phyloP scores from a whole-genome alignment of 2,329 filamentous ascomycete genomes.

The Zymoseptoria crescenta region DNA sequence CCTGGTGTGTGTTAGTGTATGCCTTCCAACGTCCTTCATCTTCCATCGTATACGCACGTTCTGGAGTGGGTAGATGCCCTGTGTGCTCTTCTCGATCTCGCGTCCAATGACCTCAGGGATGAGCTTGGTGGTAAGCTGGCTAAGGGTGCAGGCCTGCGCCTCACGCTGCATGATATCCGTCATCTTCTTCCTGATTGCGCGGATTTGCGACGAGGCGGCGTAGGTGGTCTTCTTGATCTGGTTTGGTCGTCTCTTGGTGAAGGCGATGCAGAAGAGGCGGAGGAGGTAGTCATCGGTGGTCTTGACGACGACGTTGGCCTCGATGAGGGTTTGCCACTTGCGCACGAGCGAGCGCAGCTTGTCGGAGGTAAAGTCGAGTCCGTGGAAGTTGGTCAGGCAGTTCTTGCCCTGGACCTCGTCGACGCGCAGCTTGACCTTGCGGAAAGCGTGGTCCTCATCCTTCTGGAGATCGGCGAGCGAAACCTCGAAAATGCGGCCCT shows the following conservation, averaged over 20 bases:
- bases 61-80: constrained; percentile 99
- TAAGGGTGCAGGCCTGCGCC: constrained; percentile 86
- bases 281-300: constrained; percentile 99
- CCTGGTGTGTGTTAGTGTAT: constrained; percentile 49
- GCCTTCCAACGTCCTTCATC: neutral
- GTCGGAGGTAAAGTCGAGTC: constrained; percentile 99
- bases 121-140: constrained; percentile 95
- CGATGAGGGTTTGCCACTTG: constrained; percentile 99
- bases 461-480: constrained; percentile 98
- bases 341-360: constrained; percentile 98
- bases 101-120: constrained; percentile 99
- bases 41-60: constrained; percentile 57
- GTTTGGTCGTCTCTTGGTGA: constrained; percentile 98
- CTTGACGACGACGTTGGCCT: constrained; percentile 99
- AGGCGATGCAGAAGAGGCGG: constrained; percentile 96
- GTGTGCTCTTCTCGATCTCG: constrained; percentile 98
- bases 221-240: constrained; percentile 99
- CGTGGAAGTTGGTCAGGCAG: constrained; percentile 99
- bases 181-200: constrained; percentile 99
- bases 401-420: constrained; percentile 99
- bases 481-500: constrained; percentile 98
- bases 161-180: constrained; percentile 97
- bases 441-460: constrained; percentile 99
- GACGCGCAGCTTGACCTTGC: constrained; percentile 97
- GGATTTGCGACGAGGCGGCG: constrained; percentile 92